Percentiles rank a stretch among this genome's conserved stretches.
These are phyloP conservation scores for Colletotrichum agaves DNA, from an alignment of 2,329 filamentous ascomycete species.

Conservation along the genomic window DNA sequence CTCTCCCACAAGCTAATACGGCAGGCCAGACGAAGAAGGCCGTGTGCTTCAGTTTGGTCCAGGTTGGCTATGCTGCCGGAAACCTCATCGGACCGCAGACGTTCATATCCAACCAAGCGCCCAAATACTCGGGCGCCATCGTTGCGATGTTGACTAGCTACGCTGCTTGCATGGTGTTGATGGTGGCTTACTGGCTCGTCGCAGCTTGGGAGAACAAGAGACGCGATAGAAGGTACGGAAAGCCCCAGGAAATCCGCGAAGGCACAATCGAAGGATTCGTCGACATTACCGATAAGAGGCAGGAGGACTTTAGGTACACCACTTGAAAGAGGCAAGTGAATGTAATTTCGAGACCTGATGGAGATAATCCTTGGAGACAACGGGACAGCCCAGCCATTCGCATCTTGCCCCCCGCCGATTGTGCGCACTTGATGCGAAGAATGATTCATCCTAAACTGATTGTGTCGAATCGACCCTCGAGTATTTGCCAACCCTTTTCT, in stretches of 20 bases:
- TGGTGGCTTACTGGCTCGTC: background rate
- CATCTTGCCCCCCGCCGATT: too few relatives aligned
- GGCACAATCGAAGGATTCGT: background rate
- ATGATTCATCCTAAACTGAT: background rate
- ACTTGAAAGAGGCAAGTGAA: background rate
- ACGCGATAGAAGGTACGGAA: background rate
- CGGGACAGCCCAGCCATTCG: too few relatives aligned
- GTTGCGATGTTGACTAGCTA: slow-evolving; percentile 39
- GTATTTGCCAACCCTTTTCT: background rate
- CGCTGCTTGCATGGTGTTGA: background rate
- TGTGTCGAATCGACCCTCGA: background rate
- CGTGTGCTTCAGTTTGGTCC: slow-evolving; percentile 56
- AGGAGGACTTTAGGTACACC: background rate
- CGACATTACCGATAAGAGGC: background rate
- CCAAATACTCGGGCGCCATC: slow-evolving; percentile 47
- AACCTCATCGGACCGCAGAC: slow-evolving; percentile 55
- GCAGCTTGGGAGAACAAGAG: background rate
- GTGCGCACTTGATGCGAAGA: too few relatives aligned
- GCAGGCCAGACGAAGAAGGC: slow-evolving; percentile 53
- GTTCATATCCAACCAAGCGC: slow-evolving; percentile 49
- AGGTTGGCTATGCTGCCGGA: slow-evolving; percentile 54
- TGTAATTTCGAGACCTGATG: too few relatives aligned
- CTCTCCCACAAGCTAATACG: slow-evolving; percentile 43
- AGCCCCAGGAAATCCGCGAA: background rate
- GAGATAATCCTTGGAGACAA: too few relatives aligned